Base-by-base conservation (phyloP, 73 alveolate genomes). In the Effrenium voratum region DNA sequence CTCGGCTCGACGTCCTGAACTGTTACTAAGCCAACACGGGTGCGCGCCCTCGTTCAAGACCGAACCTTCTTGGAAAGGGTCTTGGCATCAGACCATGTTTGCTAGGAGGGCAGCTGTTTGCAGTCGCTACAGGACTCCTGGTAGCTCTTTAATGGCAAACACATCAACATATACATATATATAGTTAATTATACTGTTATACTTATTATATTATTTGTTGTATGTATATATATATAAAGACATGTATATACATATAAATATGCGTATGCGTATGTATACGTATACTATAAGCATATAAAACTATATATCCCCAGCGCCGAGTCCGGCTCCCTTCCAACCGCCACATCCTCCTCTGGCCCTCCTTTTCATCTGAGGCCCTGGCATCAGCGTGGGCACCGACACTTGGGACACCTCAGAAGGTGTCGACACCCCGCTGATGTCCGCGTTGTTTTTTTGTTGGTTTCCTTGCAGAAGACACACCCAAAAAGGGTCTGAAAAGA, bases 361-460 rank as follows among this genome's bases (percentile, higher is more conserved):
- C 30, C 45, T 70, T 2, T 3, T 16, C 6, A 2, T 44, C 46
- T 73, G 10, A 47, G 49, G 72, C 24, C 49, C 73, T 47, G 16
- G 22, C 92, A 81, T 81, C 92, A 81, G 34, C 38, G 92, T 81
- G 36, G 75, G 75, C 22, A 50, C 36, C 43, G 49, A 24, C 47
- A 84, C 93, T 84, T 55, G 93, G 6, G 93, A 55, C 22, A 84
- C 76, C 93, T 84, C 40, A 24, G 59, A 41, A 0, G 55, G 40
- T 3, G 24, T 44, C 24, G 59, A 2, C 4, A 32, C n/a, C 47
- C 44, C 46, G 22, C 22, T 4, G 22, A 2, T 68, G n/a, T n/a
- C n/a, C n/a, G n/a, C n/a, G n/a, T n/a, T n/a, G n/a, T n/a, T n/a
- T n/a, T n/a, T n/a, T n/a, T n/a, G n/a, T n/a, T n/a, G n/a, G n/a